A percentile compares a stretch with the other conserved stretches of the same genome.
Conservation (phyloP, 768 basidiomycete species). For the Hydnomerulius pinastri region DNA sequence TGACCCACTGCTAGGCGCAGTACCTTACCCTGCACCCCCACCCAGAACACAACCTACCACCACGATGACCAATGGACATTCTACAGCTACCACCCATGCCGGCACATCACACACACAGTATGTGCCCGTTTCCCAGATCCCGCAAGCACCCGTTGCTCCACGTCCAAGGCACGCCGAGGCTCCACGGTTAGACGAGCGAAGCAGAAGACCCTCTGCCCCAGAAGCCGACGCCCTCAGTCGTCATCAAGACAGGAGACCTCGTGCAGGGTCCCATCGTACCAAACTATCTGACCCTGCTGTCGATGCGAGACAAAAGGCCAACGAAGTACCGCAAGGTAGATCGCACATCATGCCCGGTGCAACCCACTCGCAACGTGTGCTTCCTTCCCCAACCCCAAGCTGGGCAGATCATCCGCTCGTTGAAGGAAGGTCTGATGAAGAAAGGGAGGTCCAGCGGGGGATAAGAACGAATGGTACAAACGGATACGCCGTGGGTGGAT, state of each 20-base stretch:
- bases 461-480: slow-evolving; percentile 13
- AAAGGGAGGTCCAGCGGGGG: slow-evolving; percentile 20
- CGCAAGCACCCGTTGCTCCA: slow-evolving; percentile 18
- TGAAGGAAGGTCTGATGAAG: slow-evolving; percentile 34
- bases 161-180: slow-evolving; percentile 24
- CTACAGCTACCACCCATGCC: slow-evolving; percentile 4
- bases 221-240: slow-evolving; percentile 15
- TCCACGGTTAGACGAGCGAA: slow-evolving; percentile 25
- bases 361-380: slow-evolving; percentile 31
- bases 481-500: background rate
- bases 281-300: slow-evolving; percentile 1
- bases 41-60: slow-evolving; percentile 17
- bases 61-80: slow-evolving; percentile 14
- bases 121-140: slow-evolving; percentile 11
- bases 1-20: slow-evolving; percentile 21
- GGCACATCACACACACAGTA: slow-evolving; percentile 16
- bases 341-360: slow-evolving; percentile 36
- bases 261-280: slow-evolving; percentile 13
- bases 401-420: slow-evolving; percentile 32
- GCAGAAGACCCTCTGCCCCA: slow-evolving; percentile 11
- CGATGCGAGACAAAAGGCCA: slow-evolving; percentile 8
- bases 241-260: slow-evolving; percentile 13
- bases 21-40: slow-evolving; percentile 31
- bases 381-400: slow-evolving; percentile 30
- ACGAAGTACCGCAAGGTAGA: slow-evolving; percentile 17